Conservation (phyloP, 257 asterid species). For the Solanum sejunctum region DNA sequence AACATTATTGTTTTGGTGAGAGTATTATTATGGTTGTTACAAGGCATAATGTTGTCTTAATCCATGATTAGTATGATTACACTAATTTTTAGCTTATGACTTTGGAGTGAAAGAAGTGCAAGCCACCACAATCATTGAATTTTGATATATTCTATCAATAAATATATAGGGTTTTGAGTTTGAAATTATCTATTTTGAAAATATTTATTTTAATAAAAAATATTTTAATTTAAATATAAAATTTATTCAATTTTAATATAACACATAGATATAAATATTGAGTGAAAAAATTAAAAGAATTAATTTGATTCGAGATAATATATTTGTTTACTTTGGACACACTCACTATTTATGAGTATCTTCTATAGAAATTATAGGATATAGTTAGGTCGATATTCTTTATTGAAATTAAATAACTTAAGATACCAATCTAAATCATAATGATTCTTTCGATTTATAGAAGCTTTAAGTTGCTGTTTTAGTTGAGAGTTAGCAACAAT, state of each 20-base stretch:
- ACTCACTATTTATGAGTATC: background rate
- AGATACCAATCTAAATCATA: background rate
- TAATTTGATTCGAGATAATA: background rate
- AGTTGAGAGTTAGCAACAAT: background rate
- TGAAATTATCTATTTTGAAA: too few relatives aligned
- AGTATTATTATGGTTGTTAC: background rate
- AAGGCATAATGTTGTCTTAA: background rate
- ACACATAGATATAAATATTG: fast-evolving
- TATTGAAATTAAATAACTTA: background rate
- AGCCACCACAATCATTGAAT: background rate
- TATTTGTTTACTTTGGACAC: background rate
- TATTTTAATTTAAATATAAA: background rate
- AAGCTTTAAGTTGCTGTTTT: background rate
- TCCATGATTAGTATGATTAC: background rate
- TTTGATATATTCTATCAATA: background rate
- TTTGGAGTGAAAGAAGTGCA: background rate
- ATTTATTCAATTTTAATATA: background rate
- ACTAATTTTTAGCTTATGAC: background rate
- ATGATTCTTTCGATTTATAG: background rate
- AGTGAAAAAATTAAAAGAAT: background rate
- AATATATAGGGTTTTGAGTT: too few relatives aligned
- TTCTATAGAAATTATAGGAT: background rate
- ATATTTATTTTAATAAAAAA: too few relatives aligned
- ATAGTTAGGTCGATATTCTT: background rate
- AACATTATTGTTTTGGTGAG: background rate